Base-by-base conservation (phyloP, 179 eudicot species). In the Camellia oleifera region DNA sequence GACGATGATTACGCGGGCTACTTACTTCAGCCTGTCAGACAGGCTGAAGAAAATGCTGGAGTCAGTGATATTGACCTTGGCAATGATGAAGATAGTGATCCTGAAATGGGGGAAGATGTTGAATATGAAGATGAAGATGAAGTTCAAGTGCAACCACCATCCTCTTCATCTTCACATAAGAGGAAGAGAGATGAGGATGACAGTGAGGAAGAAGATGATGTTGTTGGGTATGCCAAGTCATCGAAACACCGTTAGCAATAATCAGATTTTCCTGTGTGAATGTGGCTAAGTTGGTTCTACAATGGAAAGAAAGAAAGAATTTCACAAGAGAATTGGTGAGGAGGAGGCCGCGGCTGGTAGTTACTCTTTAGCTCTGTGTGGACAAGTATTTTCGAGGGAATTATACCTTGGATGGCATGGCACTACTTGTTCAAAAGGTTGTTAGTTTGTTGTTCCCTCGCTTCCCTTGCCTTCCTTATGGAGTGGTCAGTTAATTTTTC, bases 1-100 rank as follows among this genome's bases (percentile, higher is more conserved):
- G 98, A 94, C 65, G 98, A 94, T 80, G 98, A 94, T 78, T 80
- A 88, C 56, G 84, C 85, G 32, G 95, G 95, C 13, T 94, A 89
- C 86, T 80, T 94, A 80, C 93, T 94, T 70, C 98, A 94, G 65
- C 92, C 91, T 15, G 97, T 91, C 0, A 84, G 81, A 46, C 95
- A 86, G 76, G 84, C 82, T 44, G 86, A 81, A 53, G 89, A 81
- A 17, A 85, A 75, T 78, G 90, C 75, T 70, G 89, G 81, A 13
- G 89, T 81, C 14, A 87, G 89, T 82, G 94, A 86, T 48, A 80
- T 86, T 88, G 94, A 87, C 52, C 83, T 88, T 14, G 90, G 50
- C 7, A 4, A 4, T 10, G 73, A 81, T 66, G 86, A 79, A 71
- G 78, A 84, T 26, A 77, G 62, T 66, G 81, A 81, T 64, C 78